These are phyloP conservation scores for Durusdinium trenchii DNA, from an alignment of 73 alveolate species.

Conservation along the genomic window DNA sequence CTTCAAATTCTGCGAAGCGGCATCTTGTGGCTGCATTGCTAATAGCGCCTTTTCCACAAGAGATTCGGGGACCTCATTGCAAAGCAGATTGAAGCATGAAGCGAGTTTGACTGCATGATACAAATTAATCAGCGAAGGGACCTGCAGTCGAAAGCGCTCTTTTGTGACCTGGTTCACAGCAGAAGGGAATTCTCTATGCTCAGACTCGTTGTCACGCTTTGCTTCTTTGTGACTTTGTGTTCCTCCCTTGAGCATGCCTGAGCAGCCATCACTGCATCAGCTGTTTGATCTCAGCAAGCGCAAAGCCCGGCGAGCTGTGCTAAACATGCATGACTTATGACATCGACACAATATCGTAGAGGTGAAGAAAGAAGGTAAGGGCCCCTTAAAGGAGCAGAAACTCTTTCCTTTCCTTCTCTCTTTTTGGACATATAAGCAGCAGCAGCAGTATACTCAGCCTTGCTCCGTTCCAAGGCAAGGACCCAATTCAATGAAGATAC, in stretches of 20 bases:
- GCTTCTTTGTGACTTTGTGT: not conserved
- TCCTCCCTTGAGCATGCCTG: slow-evolving; percentile 13
- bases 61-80: slow-evolving; percentile 71
- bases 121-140: not conserved
- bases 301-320: too few relatives aligned
- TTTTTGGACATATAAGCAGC: too few relatives aligned
- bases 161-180: slow-evolving; percentile 17
- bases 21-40: slow-evolving; percentile 55
- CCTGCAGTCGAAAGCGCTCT: slow-evolving; percentile 94
- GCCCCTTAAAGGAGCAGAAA: too few relatives aligned
- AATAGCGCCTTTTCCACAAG: slow-evolving; percentile 53
- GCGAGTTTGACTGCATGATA: not conserved
- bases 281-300: slow-evolving; percentile 28
- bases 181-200: not conserved
- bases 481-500: too few relatives aligned
- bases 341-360: too few relatives aligned
- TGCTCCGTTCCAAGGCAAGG: too few relatives aligned
- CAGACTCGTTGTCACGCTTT: not conserved
- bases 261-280: slow-evolving; percentile 64
- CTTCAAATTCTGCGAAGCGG: not conserved
- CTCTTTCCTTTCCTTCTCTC: too few relatives aligned
- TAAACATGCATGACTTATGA: too few relatives aligned
- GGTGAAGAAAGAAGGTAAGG: too few relatives aligned
- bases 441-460: too few relatives aligned
- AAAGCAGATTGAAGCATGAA: not conserved